Conservation (phyloP, 2,329 filamentous ascomycete species). For the Drechslerella dactyloides region DNA sequence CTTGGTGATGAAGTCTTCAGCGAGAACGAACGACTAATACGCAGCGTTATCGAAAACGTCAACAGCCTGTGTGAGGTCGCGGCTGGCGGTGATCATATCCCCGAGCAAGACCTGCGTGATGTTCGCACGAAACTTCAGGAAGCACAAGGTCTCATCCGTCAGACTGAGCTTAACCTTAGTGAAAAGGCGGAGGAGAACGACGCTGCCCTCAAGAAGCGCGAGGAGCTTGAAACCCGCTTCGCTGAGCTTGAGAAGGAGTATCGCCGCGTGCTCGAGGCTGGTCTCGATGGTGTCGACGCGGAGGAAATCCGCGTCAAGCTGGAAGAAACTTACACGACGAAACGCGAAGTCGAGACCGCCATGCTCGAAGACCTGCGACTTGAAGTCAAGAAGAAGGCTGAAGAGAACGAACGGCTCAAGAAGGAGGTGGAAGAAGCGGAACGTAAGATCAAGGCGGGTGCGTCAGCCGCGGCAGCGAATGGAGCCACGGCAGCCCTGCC, state of each 20-base stretch:
- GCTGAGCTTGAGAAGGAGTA: conserved; percentile 79
- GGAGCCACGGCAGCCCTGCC: conserved; percentile 65
- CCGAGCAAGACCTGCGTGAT: conserved; percentile 78
- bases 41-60: conserved; percentile 81
- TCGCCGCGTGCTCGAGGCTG: conserved; percentile 78
- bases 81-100: conserved; percentile 76
- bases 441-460: conserved; percentile 71
- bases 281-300: conserved; percentile 77
- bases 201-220: conserved; percentile 70
- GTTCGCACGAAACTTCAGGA: conserved; percentile 81
- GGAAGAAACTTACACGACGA: conserved; percentile 76
- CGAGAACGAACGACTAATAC: conserved; percentile 85
- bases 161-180: conserved; percentile 85
- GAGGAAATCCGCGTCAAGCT: conserved; percentile 83
- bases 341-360: conserved; percentile 74
- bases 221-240: conserved; percentile 78
- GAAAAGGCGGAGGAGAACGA: conserved; percentile 69
- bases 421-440: conserved; percentile 80
- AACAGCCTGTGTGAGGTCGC: conserved; percentile 79
- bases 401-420: conserved; percentile 83
- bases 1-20: conserved; percentile 91
- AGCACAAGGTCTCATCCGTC: conserved; percentile 88
- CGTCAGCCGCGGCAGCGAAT: conserved; percentile 67
- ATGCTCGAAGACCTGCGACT: conserved; percentile 77
- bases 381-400: conserved; percentile 76